Conservation (phyloP, 2,329 filamentous ascomycete species). For the Ramularia endophylla region DNA sequence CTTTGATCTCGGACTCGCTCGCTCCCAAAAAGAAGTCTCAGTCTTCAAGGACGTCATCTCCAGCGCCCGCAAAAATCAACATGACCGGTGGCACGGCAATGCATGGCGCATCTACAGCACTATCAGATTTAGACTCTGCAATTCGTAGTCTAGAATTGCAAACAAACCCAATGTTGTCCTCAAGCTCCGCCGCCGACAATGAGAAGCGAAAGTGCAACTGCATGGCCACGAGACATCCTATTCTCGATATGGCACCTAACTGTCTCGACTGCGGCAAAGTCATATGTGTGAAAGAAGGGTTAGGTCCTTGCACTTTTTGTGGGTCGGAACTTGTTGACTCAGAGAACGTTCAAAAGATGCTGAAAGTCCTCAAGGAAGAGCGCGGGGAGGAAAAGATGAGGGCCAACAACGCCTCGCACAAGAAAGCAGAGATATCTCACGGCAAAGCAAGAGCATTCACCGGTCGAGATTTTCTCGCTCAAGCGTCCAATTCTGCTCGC, state of each 20-base stretch:
- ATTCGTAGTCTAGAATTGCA: constrained; percentile 87
- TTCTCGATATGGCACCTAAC: constrained; percentile 88
- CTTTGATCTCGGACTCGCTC: constrained; percentile 69
- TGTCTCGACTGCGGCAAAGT: constrained; percentile 92
- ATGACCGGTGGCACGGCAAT: constrained; percentile 74
- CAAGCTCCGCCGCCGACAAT: constrained; percentile 43
- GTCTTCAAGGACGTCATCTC: constrained; percentile 45
- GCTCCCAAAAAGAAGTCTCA: constrained; percentile 41
- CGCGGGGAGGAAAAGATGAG: constrained; percentile 82
- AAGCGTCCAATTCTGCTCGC: constrained; percentile 29
- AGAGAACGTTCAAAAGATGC: constrained; percentile 76
- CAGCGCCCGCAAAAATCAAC: constrained; percentile 56
- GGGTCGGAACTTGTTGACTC: constrained; percentile 64
- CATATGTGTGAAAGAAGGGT: constrained; percentile 86
- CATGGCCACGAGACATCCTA: constrained; percentile 78
- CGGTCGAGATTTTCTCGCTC: constrained; percentile 32
- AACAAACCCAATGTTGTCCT: constrained; percentile 67
- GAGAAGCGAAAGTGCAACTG: constrained; percentile 72
- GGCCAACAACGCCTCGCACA: constrained; percentile 66
- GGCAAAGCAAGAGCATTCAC: constrained; percentile 31
- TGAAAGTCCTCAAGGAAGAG: constrained; percentile 75
- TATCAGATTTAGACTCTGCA: constrained; percentile 65
- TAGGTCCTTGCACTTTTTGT: constrained; percentile 93
- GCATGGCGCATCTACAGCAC: constrained; percentile 70
- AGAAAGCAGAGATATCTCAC: constrained; percentile 56